Base-by-base conservation (phyloP, 169 alveolate genomes). In the Theileria parva region DNA sequence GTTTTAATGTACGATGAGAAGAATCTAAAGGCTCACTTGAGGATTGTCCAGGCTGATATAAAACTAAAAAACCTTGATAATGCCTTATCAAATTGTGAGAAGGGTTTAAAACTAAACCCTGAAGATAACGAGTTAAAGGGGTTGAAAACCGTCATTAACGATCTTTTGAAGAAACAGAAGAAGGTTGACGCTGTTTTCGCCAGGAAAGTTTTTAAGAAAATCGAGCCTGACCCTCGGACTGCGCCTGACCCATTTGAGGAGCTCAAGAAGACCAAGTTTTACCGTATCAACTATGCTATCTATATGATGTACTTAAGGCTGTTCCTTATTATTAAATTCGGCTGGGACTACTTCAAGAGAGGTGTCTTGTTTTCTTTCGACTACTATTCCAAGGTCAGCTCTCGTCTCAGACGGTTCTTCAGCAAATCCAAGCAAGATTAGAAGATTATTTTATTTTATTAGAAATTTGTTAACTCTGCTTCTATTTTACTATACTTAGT, bases 1-100 rank as follows among this genome's bases (percentile, higher is more conserved):
- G 87, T 72, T n/a, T 70, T 84, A 51, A 30, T 65, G 59, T 72
- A 71, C 28, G 90, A 84, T 73, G 55, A 77, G 25, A 28, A 0
- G 34, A 84, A 75, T 71, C 74, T 71, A 19, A 84, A 84, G 78
- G 90, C 90, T 17, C 61, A 28, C 64, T 73, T 84, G 37, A 30
- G 90, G 27, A 57, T 77, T 50, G 50, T 80, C 25, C 80, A 84
- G 13, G 86, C 90, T 32, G 34, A 77, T 39, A 61, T 61, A n/a
- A 71, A 72, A 27, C 77, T 70, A n/a, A 75, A 86, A 13, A 48
- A 84, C 25, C 69, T 53, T 63, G 34, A 48, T 19, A 25, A 57
- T 64, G 90, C 90, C 21, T 6, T 70, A 12, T 34, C 28, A 11
- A 32, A 77, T 25, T 75, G 86, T 51, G 63, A 77, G 17, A 55